Evolutionary conservation across 345 rosid genomes (phyloP).

Genomic region (Cardamine chenopodiifolia): DNA sequence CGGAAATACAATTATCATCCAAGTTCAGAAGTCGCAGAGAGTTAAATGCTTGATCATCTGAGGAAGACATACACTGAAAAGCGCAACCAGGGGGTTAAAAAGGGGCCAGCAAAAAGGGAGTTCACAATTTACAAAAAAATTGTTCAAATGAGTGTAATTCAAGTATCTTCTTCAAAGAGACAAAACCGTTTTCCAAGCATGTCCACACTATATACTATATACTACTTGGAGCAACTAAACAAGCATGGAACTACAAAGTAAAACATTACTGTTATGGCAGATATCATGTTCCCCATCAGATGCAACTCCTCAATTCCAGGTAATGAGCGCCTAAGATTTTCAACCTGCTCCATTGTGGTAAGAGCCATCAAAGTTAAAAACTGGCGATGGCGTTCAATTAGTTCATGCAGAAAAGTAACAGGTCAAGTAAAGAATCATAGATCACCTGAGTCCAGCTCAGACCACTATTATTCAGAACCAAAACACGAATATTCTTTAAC

Average conservation of each 20-base stretch:
- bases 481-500: conserved; percentile 58
- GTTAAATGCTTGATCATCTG: conserved; percentile 57
- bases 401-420: conserved; percentile 7
- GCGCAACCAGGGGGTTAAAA: conserved; percentile 1
- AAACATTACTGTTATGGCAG: conserved; percentile 53
- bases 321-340: conserved; percentile 61
- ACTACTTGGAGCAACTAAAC: conserved; percentile 9
- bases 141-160: not conserved
- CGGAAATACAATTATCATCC: conserved; percentile 78
- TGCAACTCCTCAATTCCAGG: conserved; percentile 87
- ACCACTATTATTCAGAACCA: conserved; percentile 77
- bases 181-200: conserved; percentile 6
- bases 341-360: conserved; percentile 56
- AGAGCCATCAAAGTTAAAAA: conserved; percentile 19
- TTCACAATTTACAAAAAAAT: not conserved
- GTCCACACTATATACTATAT: conserved; percentile 4
- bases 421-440: conserved; percentile 6
- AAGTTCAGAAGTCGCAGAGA: conserved; percentile 79
- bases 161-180: conserved; percentile 2
- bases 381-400: not conserved
- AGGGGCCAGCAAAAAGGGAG: not conserved
- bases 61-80: conserved; percentile 55
- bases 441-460: conserved; percentile 76
- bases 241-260: conserved; percentile 16
- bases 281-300: conserved; percentile 80